Evolutionary conservation across 148 eudicot species (phyloP), one percentile per base, ranked within the genome.

Genomic region (Persicaria tinctoria): DNA sequence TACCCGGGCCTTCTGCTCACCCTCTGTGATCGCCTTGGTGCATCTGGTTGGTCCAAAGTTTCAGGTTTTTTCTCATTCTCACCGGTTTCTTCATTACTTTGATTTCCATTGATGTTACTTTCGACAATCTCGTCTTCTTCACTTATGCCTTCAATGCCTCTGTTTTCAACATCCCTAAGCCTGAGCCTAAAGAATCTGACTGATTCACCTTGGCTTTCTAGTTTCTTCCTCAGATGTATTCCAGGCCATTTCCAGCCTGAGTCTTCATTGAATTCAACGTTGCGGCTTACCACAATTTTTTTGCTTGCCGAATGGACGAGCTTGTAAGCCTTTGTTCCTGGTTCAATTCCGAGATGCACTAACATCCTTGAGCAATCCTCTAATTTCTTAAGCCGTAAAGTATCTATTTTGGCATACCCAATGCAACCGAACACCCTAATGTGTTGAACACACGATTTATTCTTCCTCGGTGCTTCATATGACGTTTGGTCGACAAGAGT

Each of bases 241-340:
- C 23, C 23, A 20, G 23, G 23, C 77, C 77, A 75, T 16, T 5
- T n/a, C 77, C 77, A 75, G 1, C 47, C 41, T 44, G 27, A 23
- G 12, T 57, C 51, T 74, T 74, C 76, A 45, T 74, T 20, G 13
- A 74, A 74, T 6, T 23, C 57, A 4, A 59, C 76, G 41, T 74
- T 45, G 3, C 51, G n/a, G 48, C 76, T 74, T 7, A 74, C 6
- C 20, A 57, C 6, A 13, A 74, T 46, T 13, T n/a, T 75, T 11
- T 6, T 1, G 47, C 27, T 76, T 10, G 45, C 1, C 11, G 72
- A 72, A 48, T 76, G n/a, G 5, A 18, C 46, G 6, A 76, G 27
- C 27, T 46, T 18, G 51, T 76, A 76, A 1, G 73, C 78, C 72
- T 76, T 76, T 11, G 73, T n/a, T 8, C 59, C 72, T 4, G 44